Evolutionary conservation across 371 early-diverging fungal species (phyloP), one percentile per base, ranked within the genome.

Genomic region (Amoeboaphelidium protococcarum): DNA sequence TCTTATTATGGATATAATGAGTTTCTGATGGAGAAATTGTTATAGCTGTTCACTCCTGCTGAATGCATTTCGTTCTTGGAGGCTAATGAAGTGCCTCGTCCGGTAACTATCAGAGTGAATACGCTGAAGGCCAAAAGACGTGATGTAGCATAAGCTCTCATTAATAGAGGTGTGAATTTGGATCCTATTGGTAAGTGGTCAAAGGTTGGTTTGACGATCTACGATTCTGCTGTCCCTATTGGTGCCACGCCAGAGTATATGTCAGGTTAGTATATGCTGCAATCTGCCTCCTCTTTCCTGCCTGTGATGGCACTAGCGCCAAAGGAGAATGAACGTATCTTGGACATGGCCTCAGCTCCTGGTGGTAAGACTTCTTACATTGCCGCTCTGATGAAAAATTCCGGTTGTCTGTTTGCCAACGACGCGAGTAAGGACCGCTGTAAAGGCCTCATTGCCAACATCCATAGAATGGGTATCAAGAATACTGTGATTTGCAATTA

Each of bases 291-390:
- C 13, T 96, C 96, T 1, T 88, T 97, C 65, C 66, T 99, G 51
- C 95, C 98, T 20, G 98, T 96, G 25, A 80, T 99, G 71, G 81
- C 95, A 0, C 65, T 99, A 23, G 90, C 84, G 13, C 91, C 92
- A 31, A 79, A 82, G 59, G 85, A 83, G 47, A 69, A 82, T 54
- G 89, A 94, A 52, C 72, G 78, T 45, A 74, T 96, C n/a, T 67
- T 98, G 25, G 99, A 99, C 65, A 92, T 99, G 96, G 89, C 90
- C 49, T 80, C 95, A 24, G 94, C 98, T n/a, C 99, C 99, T 3
- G 99, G 99, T 48, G 99, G 99, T 58, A 99, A 99, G 62, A 82
- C 88, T 16, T 88, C 91, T 0, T 82, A 90, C 58, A 84, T 89
- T 47, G 82, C 95, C 13, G 85, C 94, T 1, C 59, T 98, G 45